Base-by-base conservation (phyloP, 805 yeast species). In the Suhomyces sp. region DNA sequence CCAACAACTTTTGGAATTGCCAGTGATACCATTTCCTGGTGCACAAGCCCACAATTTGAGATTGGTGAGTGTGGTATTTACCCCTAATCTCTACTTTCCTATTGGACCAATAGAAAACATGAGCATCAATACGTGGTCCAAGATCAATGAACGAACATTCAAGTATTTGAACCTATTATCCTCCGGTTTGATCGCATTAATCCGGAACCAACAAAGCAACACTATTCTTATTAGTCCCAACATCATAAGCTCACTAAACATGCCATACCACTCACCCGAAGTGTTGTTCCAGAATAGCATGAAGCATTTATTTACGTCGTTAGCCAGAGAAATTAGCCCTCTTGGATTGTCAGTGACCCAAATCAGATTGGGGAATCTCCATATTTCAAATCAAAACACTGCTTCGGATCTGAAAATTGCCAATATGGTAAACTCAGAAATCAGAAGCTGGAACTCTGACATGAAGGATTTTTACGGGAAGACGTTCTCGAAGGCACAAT, bases 11-110 rank as follows among this genome's bases (percentile, higher is more conserved):
- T 63, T 83, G 19, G 68, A 67, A 22, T 57, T 73, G 3, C 80
- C 79, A 7, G 82, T 76, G 25, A 58, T 70, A 5, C 81, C 87
- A 3, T 77, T 81, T 48, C 65, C 72, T 6, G 79, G 79, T 5
- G 81, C 81, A 0, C 58, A 63, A 11, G 70, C 82, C 9, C 83
- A 77, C 46, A 63, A 55, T 26, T 71, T 83, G 43, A 62, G 67
- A 32, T 68, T 87, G 14, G 72, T 72, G n/a, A 86, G 85, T 2
- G 79, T 83, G 12, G 58, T 88, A 6, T 66, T 85, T 26, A 63
- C 86, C 3, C 95, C 95, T 0, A 84, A 78, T 46, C 68, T 81
- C 38, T 76, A 70, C 48, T 81, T 76, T 57, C 84, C 86, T 4
- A 57, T 77, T 3, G 88, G 88, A 0, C 86, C 87, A 0, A 63